These are phyloP conservation scores for Schrenkiella parvula DNA, from an alignment of 345 rosid genomes.

Conservation along the genomic window DNA sequence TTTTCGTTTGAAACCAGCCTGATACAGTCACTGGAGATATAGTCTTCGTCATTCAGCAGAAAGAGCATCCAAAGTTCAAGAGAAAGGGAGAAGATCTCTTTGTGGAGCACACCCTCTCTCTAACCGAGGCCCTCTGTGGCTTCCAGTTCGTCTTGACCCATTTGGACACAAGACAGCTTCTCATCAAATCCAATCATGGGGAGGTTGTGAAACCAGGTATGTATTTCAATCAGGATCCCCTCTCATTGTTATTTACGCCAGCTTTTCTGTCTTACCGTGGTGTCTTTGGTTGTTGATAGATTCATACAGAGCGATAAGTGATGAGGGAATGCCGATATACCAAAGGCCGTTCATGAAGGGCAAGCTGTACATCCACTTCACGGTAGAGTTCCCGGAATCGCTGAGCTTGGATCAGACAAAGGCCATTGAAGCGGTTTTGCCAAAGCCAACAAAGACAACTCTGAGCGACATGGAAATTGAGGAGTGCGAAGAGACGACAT, in stretches of 20 bases:
- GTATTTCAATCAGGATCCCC: not conserved
- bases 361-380: conserved; percentile 80
- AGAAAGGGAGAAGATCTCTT: conserved; percentile 82
- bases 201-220: conserved; percentile 88
- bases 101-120: conserved; percentile 72
- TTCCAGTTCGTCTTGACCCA: conserved; percentile 75
- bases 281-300: conserved; percentile 32
- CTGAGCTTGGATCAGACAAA: conserved; percentile 59
- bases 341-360: conserved; percentile 89
- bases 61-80: conserved; percentile 86
- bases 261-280: not conserved
- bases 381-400: conserved; percentile 84
- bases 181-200: conserved; percentile 77
- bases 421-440: conserved; percentile 65
- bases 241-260: not conserved
- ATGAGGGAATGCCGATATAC: conserved; percentile 87
- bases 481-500: conserved; percentile 83
- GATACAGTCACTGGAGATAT: conserved; percentile 83
- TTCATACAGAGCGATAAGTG: conserved; percentile 76
- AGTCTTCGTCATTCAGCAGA: conserved; percentile 79
- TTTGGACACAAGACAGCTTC: conserved; percentile 83
- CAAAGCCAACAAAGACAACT: conserved; percentile 37
- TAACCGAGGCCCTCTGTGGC: conserved; percentile 90
- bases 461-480: conserved; percentile 83
- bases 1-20: conserved; percentile 55